Evolutionary conservation across 2,329 filamentous ascomycete genomes (phyloP).

Genomic region (Taxawa tesnikishii): DNA sequence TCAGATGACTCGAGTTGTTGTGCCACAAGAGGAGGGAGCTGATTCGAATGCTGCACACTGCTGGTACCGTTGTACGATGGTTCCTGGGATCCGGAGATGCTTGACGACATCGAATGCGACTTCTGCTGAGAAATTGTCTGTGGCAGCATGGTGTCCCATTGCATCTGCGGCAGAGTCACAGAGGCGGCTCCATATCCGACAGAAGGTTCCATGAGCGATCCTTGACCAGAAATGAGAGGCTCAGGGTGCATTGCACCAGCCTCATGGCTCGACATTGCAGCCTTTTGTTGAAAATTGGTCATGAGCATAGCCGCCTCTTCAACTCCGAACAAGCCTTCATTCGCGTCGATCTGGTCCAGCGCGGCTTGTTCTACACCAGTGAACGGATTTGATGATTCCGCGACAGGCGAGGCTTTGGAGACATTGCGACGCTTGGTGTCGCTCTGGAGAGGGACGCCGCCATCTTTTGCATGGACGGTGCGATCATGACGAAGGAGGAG

Average conservation of each 20-base stretch:
- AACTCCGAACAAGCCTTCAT: constrained; percentile 85
- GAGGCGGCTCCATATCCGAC: constrained; percentile 61
- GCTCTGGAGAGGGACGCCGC: constrained; percentile 83
- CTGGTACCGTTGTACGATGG: constrained; percentile 49
- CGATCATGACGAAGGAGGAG: constrained; percentile 92
- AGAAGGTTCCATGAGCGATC: constrained; percentile 62
- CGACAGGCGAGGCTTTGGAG: constrained; percentile 47
- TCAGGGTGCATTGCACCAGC: constrained; percentile 35
- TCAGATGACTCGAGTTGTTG: constrained; percentile 26
- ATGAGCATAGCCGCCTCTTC: constrained; percentile 98
- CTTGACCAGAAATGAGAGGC: constrained; percentile 62
- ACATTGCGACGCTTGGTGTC: constrained; percentile 69
- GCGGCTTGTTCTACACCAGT: constrained; percentile 75
- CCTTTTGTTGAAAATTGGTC: constrained; percentile 92
- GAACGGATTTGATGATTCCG: constrained; percentile 60
- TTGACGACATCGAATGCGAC: constrained; percentile 31
- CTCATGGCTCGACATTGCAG: constrained; percentile 61
- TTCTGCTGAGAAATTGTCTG: constrained; percentile 59
- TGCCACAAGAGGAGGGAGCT: constrained; percentile 58
- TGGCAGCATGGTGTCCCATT: constrained; percentile 82
- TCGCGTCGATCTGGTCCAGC: constrained; percentile 85
- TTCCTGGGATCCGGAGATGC: constrained; percentile 39
- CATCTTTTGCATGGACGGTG: constrained; percentile 97
- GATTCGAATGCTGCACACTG: constrained; percentile 44
- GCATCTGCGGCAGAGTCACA: constrained; percentile 72